Percentiles rank a stretch among this genome's conserved stretches.
Evolutionary conservation across 805 yeast species (phyloP).

Genomic region (Schizosaccharomyces lindneri): DNA sequence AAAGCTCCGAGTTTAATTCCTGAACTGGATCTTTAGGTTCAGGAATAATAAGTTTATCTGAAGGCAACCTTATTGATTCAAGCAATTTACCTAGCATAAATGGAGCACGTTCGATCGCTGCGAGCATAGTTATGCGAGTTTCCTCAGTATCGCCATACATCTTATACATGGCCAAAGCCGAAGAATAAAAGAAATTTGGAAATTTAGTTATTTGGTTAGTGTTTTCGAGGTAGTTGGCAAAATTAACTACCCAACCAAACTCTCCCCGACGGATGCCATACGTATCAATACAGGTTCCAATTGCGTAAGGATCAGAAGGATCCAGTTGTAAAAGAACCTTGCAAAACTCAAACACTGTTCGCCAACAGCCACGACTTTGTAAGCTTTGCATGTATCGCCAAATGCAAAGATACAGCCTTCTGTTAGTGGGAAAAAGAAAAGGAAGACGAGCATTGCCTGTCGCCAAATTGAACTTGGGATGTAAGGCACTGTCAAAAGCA

Average conservation of each 20-base stretch:
- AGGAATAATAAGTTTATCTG: conserved; percentile 3
- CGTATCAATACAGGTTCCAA: conserved; percentile 57
- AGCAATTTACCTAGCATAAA: conserved; percentile 28
- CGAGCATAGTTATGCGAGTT: conserved; percentile 24
- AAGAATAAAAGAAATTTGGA: conserved; percentile 44
- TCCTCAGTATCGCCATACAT: conserved; percentile 16
- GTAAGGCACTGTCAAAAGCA: conserved; percentile 52
- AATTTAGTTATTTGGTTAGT: conserved; percentile 45
- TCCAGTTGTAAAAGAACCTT: conserved; percentile 39
- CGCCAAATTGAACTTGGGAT: conserved; percentile 29
- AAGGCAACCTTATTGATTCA: conserved; percentile 17
- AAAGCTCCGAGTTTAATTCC: conserved; percentile 7
- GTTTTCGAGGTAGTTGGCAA: conserved; percentile 29
- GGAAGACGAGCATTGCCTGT: conserved; percentile 44
- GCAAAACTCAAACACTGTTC: conserved; percentile 53
- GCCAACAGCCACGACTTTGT: conserved; percentile 52
- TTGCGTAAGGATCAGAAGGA: conserved; percentile 69
- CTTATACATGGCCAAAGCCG: conserved; percentile 28
- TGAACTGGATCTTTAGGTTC: conserved; percentile 8
- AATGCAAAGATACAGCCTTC: conserved; percentile 50
- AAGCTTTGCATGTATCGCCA: conserved; percentile 47
- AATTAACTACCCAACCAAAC: conserved; percentile 31
- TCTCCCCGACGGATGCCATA: conserved; percentile 47
- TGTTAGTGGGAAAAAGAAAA: conserved; percentile 43
- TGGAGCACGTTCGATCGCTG: conserved; percentile 34